Percentiles rank a stretch among this genome's conserved stretches.
Evolutionary conservation across 2,329 filamentous ascomycete genomes (phyloP).

Genomic region (Rutstroemia sp.): DNA sequence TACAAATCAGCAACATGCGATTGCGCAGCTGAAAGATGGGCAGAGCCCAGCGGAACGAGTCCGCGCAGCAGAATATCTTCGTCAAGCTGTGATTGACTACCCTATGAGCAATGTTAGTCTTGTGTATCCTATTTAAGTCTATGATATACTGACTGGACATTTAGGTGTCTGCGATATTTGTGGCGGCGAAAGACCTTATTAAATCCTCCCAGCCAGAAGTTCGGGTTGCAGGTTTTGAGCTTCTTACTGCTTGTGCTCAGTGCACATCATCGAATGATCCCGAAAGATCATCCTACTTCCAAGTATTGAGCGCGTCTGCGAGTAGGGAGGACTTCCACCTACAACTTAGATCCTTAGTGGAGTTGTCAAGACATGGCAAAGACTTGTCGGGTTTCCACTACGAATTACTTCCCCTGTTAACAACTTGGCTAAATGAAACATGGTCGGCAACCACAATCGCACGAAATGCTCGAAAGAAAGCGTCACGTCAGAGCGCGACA

Average conservation of each 20-base stretch:
- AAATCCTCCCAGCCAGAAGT: conserved; percentile 47
- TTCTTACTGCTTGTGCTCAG: conserved; percentile 58
- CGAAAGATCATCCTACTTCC: conserved; percentile 59
- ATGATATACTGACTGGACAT: background rate
- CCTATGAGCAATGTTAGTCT: conserved; percentile 36
- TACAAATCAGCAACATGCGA: conserved; percentile 45
- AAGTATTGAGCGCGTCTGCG: conserved; percentile 48
- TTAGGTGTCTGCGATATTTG: conserved; percentile 45
- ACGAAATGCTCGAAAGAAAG: conserved; percentile 47
- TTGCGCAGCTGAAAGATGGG: conserved; percentile 47
- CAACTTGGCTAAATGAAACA: conserved; percentile 48
- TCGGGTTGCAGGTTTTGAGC: conserved; percentile 55
- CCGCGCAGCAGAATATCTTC: conserved; percentile 49
- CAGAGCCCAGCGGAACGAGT: conserved; percentile 44
- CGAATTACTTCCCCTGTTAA: conserved; percentile 55
- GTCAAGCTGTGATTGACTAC: conserved; percentile 49
- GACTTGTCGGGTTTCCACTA: conserved; percentile 61
- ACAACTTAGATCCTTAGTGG: conserved; percentile 55
- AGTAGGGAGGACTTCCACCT: conserved; percentile 57
- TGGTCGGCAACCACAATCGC: conserved; percentile 48
- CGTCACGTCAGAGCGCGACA: conserved; percentile 32
- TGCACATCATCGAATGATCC: conserved; percentile 56
- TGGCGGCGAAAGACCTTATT: conserved; percentile 58
- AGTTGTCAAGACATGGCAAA: conserved; percentile 54
- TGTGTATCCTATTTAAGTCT: background rate